phyloP scores from a whole-genome alignment of 306 rosid genomes.

The Aeschynomene evenia region DNA sequence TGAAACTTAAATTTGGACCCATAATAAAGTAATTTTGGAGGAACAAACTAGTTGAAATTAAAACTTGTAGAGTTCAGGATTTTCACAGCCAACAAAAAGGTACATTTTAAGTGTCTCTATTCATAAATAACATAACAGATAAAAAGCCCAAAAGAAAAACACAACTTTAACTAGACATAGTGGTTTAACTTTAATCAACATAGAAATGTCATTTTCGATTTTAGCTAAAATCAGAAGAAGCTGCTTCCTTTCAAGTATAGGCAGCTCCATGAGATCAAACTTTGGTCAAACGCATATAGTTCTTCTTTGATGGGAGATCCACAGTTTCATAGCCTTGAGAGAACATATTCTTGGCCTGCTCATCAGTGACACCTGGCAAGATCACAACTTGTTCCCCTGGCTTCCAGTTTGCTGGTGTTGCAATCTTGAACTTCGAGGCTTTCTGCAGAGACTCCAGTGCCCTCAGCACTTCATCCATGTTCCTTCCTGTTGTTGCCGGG shows the following conservation, averaged over 20 bases:
- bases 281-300: conserved; percentile 60
- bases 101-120: not conserved
- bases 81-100: conserved; percentile 1
- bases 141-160: not conserved
- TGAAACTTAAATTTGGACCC: not conserved
- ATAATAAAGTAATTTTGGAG: not conserved
- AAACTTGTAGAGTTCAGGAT: conserved; percentile 1
- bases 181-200: not conserved
- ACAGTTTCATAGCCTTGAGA: conserved; percentile 51
- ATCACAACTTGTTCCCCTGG: conserved; percentile 60
- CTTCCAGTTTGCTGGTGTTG: conserved; percentile 83
- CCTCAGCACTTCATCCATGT: conserved; percentile 86
- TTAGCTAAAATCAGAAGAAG: not conserved
- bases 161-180: not conserved
- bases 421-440: conserved; percentile 55
- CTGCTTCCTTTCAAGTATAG: not conserved
- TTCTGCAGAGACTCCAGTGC: conserved; percentile 73
- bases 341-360: conserved; percentile 66
- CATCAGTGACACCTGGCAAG: conserved; percentile 47
- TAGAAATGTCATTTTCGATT: not conserved
- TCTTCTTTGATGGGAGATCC: conserved; percentile 66
- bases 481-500: conserved; percentile 78
- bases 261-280: conserved; percentile 33
- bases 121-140: not conserved
- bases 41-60: conserved; percentile 3